Evolutionary conservation across 345 rosid species (phyloP).

Genomic region (Moricandia arvensis): DNA sequence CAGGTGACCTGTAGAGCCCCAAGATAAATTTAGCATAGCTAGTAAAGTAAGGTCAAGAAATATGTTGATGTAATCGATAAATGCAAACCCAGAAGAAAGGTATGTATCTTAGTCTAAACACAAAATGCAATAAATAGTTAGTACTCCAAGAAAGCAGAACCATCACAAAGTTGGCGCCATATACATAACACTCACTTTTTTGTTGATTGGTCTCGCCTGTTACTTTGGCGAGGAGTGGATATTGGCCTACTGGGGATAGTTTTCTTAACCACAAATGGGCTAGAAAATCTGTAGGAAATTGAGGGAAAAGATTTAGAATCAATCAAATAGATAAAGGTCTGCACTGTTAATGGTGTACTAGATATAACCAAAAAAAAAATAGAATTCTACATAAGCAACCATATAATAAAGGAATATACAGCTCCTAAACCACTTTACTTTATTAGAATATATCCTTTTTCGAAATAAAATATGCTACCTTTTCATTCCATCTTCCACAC

Average conservation of each 20-base stretch:
- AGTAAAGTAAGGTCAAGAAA: background rate
- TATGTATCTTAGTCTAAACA: background rate
- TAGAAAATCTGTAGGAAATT: slow-evolving; percentile 12
- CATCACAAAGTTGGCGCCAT: background rate
- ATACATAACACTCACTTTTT: slow-evolving; percentile 29
- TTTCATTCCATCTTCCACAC: background rate
- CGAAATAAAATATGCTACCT: background rate
- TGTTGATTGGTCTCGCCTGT: slow-evolving; percentile 15
- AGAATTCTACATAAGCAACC: slow-evolving; percentile 2
- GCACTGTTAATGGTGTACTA: background rate
- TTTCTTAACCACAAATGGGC: slow-evolving; percentile 8
- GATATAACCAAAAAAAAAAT: slow-evolving; percentile 18
- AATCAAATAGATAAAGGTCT: background rate
- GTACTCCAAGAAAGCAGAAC: background rate
- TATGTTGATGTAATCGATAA: background rate
- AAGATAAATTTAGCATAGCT: background rate
- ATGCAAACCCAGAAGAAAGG: background rate
- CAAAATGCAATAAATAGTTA: slow-evolving; percentile 1
- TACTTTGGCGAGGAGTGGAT: slow-evolving; percentile 24
- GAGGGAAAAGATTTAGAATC: background rate
- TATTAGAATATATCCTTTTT: background rate
- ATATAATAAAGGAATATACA: slow-evolving; percentile 8
- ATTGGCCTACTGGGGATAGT: background rate
- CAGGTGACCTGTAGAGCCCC: slow-evolving; percentile 46
- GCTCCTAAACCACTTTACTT: slow-evolving; percentile 5